Conservation (phyloP, 2,329 filamentous ascomycete genomes). For the Penicillium griseofulvum region DNA sequence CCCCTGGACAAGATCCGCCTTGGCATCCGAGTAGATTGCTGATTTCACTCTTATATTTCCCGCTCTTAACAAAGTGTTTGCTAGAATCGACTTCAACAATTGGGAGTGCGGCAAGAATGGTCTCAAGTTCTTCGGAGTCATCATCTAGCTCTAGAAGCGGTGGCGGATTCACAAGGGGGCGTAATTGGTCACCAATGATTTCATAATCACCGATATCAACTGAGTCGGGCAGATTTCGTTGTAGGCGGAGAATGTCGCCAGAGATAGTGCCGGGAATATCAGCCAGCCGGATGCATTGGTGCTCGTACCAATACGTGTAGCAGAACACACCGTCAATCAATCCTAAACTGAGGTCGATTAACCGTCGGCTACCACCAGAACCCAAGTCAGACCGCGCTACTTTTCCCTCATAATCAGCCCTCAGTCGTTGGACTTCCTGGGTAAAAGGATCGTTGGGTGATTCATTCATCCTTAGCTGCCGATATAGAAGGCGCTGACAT, state of each 20-base stretch:
- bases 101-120: not conserved
- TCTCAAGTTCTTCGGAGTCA: not conserved
- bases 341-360: not conserved
- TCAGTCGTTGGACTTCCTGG: not conserved
- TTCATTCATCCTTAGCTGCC: too few relatives aligned
- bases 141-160: not conserved
- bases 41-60: constrained; percentile 2
- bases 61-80: not conserved
- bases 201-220: not conserved
- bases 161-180: not conserved
- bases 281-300: not conserved
- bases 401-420: not conserved
- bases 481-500: too few relatives aligned
- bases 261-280: not conserved
- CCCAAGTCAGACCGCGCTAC: not conserved
- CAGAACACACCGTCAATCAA: not conserved
- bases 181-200: not conserved
- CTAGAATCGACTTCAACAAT: not conserved
- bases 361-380: not conserved
- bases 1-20: not conserved
- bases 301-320: not conserved
- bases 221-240: not conserved
- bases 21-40: not conserved
- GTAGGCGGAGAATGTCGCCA: not conserved
- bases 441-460: not conserved